These are phyloP conservation scores for Sporothrix inflata DNA, from an alignment of 2,329 filamentous ascomycete species.

Conservation along the genomic window DNA sequence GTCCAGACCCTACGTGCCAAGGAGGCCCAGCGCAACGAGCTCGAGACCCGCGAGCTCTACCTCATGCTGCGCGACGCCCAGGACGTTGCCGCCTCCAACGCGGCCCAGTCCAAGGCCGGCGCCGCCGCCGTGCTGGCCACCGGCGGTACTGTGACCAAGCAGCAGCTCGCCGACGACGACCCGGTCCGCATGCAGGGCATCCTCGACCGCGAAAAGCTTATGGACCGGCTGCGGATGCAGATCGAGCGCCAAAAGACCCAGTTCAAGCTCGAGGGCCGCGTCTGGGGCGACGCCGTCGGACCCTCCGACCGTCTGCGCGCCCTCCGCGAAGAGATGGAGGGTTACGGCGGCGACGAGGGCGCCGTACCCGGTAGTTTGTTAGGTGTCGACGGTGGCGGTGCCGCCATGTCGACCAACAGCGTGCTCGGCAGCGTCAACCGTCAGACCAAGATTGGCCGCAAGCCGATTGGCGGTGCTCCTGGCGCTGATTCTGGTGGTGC, in stretches of 20 bases:
- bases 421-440: constrained; percentile 74
- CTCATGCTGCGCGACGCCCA: constrained; percentile 98
- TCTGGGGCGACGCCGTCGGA: constrained; percentile 79
- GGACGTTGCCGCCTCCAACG: constrained; percentile 88
- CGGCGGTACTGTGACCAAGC: constrained; percentile 40
- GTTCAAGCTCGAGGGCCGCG: constrained; percentile 91
- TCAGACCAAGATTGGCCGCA: constrained; percentile 59
- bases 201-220: constrained; percentile 85
- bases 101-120: constrained; percentile 47
- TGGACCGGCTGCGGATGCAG: constrained; percentile 93
- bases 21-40: constrained; percentile 90
- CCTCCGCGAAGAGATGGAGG: constrained; percentile 92
- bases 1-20: constrained; percentile 83
- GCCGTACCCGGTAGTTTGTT: constrained; percentile 50
- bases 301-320: constrained; percentile 92
- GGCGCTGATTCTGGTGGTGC: not conserved
- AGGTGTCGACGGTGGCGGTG: constrained; percentile 56
- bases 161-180: constrained; percentile 63
- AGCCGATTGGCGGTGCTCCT: constrained; percentile 49
- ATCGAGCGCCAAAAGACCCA: constrained; percentile 97
- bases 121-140: constrained; percentile 16
- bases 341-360: constrained; percentile 49
- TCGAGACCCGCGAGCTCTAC: constrained; percentile 95
- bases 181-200: constrained; percentile 86
- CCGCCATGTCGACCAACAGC: constrained; percentile 56